Conservation (phyloP, 1,284 basidiomycete genomes). For the Ustilago bromivora region DNA sequence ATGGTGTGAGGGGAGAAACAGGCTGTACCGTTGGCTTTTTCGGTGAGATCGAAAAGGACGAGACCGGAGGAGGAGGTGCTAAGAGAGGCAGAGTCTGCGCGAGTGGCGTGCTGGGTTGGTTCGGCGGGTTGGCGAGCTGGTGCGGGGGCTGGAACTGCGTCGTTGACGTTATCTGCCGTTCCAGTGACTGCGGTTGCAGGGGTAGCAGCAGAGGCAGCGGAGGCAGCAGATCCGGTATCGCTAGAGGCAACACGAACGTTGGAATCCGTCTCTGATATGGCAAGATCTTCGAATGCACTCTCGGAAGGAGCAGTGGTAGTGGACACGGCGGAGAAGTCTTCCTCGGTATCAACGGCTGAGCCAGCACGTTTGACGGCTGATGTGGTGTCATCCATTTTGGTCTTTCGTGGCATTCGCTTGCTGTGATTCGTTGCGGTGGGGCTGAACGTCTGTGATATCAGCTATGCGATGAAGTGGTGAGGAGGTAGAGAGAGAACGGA, state of each 20-base stretch:
- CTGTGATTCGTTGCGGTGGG: neutral
- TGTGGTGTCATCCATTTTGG: constrained; percentile 26
- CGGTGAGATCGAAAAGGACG: constrained; percentile 60
- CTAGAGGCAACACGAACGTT: constrained; percentile 28
- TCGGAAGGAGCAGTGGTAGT: constrained; percentile 45
- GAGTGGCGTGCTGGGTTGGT: constrained; percentile 9
- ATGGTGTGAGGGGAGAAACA: constrained; percentile 56
- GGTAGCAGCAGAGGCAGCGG: constrained; percentile 5
- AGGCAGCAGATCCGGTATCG: constrained; percentile 9
- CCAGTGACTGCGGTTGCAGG: neutral
- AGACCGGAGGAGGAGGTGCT: constrained; percentile 39
- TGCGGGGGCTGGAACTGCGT: constrained; percentile 20
- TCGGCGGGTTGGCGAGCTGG: constrained; percentile 28
- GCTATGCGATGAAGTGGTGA: neutral
- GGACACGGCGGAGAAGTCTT: constrained; percentile 34
- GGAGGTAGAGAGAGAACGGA: neutral
- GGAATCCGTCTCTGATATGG: constrained; percentile 44
- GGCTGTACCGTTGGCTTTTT: constrained; percentile 25
- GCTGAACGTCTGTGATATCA: neutral
- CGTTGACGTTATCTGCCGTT: constrained; percentile 10
- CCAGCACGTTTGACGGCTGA: constrained; percentile 31
- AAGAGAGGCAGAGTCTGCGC: constrained; percentile 36
- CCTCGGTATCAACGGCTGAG: constrained; percentile 43
- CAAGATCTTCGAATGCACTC: constrained; percentile 32
- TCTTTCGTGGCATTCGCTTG: constrained; percentile 10